Base-by-base conservation (phyloP, 257 asterid species). In the Salvia splendens region DNA sequence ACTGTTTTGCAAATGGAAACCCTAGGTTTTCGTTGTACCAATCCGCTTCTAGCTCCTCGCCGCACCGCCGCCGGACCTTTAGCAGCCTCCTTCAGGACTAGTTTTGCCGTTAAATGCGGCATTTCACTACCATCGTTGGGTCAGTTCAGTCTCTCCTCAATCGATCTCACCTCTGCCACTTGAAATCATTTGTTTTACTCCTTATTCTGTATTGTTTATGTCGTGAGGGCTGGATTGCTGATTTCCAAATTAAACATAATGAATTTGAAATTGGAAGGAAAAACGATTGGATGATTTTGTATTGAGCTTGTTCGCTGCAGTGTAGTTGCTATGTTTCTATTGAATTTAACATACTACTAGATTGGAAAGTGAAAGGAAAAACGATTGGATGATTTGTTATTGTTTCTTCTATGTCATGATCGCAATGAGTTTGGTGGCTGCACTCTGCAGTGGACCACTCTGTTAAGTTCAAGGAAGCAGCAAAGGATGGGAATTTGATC, bases 391-490 rank as follows among this genome's bases (percentile, higher is more conserved):
- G 30, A 24, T 24, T 24, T 24, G 30, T 24, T 24, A 24, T 24
- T 24, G 30, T 24, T 24, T 24, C 30, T 24, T 24, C 30, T 1
- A 24, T 24, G 2, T 24, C 30, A 24, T 24, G 30, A 24, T 51
- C 54, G 32, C 63, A 12, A 68, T 4, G 73, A 43, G 46, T 14
- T 61, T 60, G 47, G 38, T 67, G 64, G 76, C 24, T 79, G 79
- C 85, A 87, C 91, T 65, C 24, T 79, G 79, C 85, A 87, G 92
- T 65, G 68, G 87, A 89, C 56, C 87, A 89, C 64, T 79, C 88
- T 12, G 77, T 49, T 63, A 87, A 80, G 85, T 92, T 92, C 92
- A 92, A 83, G 88, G 98, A 92, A 67, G 96, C 96, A 49, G 89
- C 96, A 4, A 81, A 81, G 78, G 72, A 78, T 61, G 96, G 98